A percentile compares a stretch with the other conserved stretches of the same genome.
These are phyloP conservation scores for Plasmodium vivax DNA, from an alignment of 169 alveolate genomes.

Conservation along the genomic window DNA sequence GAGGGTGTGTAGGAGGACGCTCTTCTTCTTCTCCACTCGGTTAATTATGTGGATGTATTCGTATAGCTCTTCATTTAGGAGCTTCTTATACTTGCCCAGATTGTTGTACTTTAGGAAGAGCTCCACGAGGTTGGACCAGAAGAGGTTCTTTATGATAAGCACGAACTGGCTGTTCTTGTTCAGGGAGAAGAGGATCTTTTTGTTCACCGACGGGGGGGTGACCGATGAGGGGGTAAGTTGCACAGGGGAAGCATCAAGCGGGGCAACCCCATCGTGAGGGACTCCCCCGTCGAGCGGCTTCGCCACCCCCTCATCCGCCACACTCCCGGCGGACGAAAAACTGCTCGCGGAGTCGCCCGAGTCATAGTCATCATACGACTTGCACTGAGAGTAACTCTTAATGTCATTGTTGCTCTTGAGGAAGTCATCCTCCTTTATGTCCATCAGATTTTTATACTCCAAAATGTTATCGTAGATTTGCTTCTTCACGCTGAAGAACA, in stretches of 20 bases:
- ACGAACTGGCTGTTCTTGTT: constrained; percentile 70
- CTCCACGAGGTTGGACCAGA: constrained; percentile 67
- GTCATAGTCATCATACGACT: neutral
- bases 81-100: constrained; percentile 39
- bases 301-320: neutral
- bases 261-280: neutral
- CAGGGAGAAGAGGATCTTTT: constrained; percentile 41
- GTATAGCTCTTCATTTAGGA: constrained; percentile 65
- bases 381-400: neutral
- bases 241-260: neutral
- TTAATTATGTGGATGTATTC: constrained; percentile 62
- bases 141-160: constrained; percentile 45
- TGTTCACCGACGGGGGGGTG: neutral
- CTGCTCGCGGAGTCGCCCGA: constrained; percentile 11
- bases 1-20: constrained; percentile 66
- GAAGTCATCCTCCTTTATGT: constrained; percentile 73
- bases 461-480: constrained; percentile 51
- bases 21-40: constrained; percentile 63
- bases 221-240: neutral
- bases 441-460: constrained; percentile 66
- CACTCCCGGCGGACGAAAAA: neutral
- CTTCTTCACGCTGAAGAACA: constrained; percentile 67
- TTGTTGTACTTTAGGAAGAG: constrained; percentile 60
- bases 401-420: constrained; percentile 58
- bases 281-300: neutral